These are phyloP conservation scores for Corymbia citriodora DNA, from an alignment of 441 rosid species.

Conservation along the genomic window DNA sequence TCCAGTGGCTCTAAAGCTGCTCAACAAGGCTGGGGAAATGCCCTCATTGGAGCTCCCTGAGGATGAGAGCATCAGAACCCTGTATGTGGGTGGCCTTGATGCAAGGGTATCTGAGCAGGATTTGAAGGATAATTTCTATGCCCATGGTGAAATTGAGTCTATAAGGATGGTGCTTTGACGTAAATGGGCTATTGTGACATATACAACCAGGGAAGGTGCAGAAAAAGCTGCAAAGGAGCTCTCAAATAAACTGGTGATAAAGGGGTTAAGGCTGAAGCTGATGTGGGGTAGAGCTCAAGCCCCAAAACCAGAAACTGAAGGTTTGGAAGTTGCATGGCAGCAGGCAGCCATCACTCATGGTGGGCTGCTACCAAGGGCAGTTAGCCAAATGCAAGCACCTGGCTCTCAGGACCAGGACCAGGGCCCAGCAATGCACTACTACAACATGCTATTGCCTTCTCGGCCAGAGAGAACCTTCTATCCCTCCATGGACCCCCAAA, in stretches of 20 bases:
- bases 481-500: conserved; percentile 96
- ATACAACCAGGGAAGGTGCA: conserved; percentile 90
- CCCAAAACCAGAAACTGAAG: conserved; percentile 68
- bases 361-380: conserved; percentile 79
- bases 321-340: conserved; percentile 60
- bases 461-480: conserved; percentile 64
- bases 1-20: conserved; percentile 89
- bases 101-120: conserved; percentile 80
- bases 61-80: conserved; percentile 87
- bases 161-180: conserved; percentile 73
- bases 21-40: conserved; percentile 92
- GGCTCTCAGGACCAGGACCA: conserved; percentile 53
- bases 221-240: conserved; percentile 95
- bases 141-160: conserved; percentile 88
- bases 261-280: conserved; percentile 77
- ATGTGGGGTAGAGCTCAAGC: conserved; percentile 95
- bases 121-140: conserved; percentile 73
- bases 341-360: conserved; percentile 62
- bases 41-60: conserved; percentile 86
- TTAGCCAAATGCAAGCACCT: conserved; percentile 43
- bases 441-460: conserved; percentile 70
- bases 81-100: conserved; percentile 84
- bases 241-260: conserved; percentile 72
- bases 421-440: conserved; percentile 58
- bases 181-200: conserved; percentile 86